phyloP scores from a whole-genome alignment of 495 filamentous ascomycete genomes.

The Platismatia glauca region DNA sequence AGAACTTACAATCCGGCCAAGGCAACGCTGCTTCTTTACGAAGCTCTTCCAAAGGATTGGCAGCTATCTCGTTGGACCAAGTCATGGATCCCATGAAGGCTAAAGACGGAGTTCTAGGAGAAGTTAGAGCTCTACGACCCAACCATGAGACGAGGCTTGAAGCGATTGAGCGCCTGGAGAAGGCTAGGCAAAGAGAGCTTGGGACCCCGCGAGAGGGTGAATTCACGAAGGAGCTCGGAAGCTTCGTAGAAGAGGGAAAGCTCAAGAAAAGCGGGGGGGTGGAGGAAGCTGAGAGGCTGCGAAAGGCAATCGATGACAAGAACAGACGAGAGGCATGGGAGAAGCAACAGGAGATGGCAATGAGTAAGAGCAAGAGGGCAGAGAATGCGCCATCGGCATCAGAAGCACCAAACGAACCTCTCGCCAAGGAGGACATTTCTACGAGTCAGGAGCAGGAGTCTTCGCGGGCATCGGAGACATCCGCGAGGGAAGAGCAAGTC shows the following conservation, averaged over 20 bases:
- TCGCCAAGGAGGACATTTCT: conserved; percentile 28
- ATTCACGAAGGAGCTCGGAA: conserved; percentile 79
- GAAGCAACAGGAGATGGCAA: conserved; percentile 45
- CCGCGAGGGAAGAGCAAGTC: conserved; percentile 18
- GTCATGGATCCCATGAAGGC: conserved; percentile 66
- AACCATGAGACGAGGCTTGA: conserved; percentile 90
- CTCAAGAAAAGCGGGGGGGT: conserved; percentile 93
- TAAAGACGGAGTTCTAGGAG: conserved; percentile 84
- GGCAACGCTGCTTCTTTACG: conserved; percentile 36
- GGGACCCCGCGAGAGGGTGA: conserved; percentile 66
- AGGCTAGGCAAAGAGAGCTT: conserved; percentile 75
- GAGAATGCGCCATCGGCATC: conserved; percentile 19
- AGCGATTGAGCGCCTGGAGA: conserved; percentile 92
- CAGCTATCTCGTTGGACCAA: conserved; percentile 51
- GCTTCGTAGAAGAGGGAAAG: conserved; percentile 83
- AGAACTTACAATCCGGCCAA: conserved; percentile 60
- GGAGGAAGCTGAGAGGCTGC: conserved; percentile 81
- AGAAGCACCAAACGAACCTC: conserved; percentile 19
- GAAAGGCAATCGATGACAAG: conserved; percentile 79
- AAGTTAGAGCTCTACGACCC: conserved; percentile 88
- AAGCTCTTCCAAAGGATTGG: conserved; percentile 50
- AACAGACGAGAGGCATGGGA: conserved; percentile 82
- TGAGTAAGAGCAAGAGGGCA: conserved; percentile 22
- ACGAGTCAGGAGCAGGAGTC: conserved; percentile 4
- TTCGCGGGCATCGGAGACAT: conserved; percentile 23